phyloP scores from a whole-genome alignment of 2,329 filamentous ascomycete species.

The Cordyceps sp. region DNA sequence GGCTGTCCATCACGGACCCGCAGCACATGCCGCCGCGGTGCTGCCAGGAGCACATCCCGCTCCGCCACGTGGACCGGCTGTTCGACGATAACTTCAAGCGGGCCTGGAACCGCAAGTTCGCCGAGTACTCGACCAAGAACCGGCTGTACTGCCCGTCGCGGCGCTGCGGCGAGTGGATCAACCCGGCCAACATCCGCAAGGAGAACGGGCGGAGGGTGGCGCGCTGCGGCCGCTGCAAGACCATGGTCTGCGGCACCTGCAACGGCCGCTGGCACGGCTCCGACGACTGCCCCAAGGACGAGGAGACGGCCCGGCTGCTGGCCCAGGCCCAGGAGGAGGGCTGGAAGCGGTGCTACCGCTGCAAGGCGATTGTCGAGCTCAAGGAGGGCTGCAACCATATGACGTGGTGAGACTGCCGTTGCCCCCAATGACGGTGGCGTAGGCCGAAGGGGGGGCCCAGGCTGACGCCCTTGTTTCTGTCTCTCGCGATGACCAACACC shows the following conservation, averaged over 20 bases:
- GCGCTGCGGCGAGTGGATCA: constrained; percentile 67
- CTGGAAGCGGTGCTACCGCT: constrained; percentile 63
- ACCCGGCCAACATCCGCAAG: constrained; percentile 48
- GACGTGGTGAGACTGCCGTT: constrained; percentile 49
- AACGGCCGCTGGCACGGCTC: constrained; percentile 57
- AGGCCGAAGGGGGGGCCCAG: too few relatives aligned
- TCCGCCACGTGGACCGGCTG: constrained; percentile 59
- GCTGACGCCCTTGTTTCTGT: too few relatives aligned
- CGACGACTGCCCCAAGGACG: constrained; percentile 54
- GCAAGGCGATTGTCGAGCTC: constrained; percentile 57
- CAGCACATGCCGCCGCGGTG: constrained; percentile 75
- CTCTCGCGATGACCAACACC: too few relatives aligned
- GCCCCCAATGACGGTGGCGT: too few relatives aligned
- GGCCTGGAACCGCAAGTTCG: constrained; percentile 65
- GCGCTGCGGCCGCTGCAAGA: constrained; percentile 54
- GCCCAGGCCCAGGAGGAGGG: constrained; percentile 49
- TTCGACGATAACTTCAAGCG: constrained; percentile 62
- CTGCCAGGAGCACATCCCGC: constrained; percentile 57
- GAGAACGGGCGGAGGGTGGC: constrained; percentile 46
- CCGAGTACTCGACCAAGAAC: constrained; percentile 58
- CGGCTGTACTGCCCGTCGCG: constrained; percentile 61
- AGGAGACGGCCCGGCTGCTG: constrained; percentile 46
- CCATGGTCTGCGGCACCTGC: constrained; percentile 59
- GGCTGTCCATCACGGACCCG: constrained; percentile 58
- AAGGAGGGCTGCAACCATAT: constrained; percentile 80